Evolutionary conservation across 495 filamentous ascomycete species (phyloP).

Genomic region (Penicillium pancosmium): DNA sequence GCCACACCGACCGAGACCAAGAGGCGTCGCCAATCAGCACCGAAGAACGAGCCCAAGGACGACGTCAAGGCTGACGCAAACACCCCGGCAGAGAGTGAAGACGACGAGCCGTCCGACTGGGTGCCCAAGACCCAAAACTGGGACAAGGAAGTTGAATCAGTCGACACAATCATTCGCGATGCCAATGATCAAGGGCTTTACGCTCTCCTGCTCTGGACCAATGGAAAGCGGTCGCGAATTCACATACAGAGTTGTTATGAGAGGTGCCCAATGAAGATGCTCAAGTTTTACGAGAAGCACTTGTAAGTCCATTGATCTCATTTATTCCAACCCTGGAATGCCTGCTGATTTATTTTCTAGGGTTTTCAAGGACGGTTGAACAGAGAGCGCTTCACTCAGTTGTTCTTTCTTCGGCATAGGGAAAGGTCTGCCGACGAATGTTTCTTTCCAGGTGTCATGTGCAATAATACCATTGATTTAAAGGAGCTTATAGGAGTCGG

Average conservation of each 20-base stretch:
- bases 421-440: not conserved
- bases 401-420: not conserved
- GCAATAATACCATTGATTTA: slow-evolving; percentile 1
- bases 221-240: slow-evolving; percentile 45
- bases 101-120: slow-evolving; percentile 38
- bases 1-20: slow-evolving; percentile 28
- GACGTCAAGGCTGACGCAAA: not conserved
- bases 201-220: slow-evolving; percentile 61
- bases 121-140: slow-evolving; percentile 55
- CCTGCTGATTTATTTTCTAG: slow-evolving; percentile 15
- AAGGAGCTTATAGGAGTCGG: not conserved
- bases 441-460: not conserved
- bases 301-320: slow-evolving; percentile 34
- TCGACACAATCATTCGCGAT: slow-evolving; percentile 62
- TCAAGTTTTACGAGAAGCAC: slow-evolving; percentile 50
- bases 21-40: slow-evolving; percentile 23
- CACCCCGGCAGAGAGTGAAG: slow-evolving; percentile 18
- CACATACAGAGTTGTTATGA: slow-evolving; percentile 44
- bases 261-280: slow-evolving; percentile 47
- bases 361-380: slow-evolving; percentile 41
- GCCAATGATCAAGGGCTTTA: slow-evolving; percentile 37
- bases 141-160: slow-evolving; percentile 55
- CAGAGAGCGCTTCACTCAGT: not conserved
- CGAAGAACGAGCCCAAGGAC: slow-evolving; percentile 22
- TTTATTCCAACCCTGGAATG: not conserved